phyloP scores from a whole-genome alignment of 1,139 yeast species.

The Blastobotrys serpentis region DNA sequence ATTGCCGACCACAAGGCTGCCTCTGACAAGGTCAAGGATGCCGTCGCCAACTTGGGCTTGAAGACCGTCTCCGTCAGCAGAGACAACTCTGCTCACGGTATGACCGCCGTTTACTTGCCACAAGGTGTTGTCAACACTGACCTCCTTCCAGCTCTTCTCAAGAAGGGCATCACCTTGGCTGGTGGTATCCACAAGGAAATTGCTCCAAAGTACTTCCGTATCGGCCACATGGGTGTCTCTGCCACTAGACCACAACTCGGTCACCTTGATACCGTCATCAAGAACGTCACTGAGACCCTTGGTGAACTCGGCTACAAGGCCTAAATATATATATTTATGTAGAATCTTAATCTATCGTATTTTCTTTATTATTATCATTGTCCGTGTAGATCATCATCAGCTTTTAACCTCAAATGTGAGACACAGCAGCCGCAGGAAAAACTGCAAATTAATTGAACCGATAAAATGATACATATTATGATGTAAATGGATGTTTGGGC shows the following conservation, averaged over 20 bases:
- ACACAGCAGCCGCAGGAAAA: too few species aligned
- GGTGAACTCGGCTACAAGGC: conserved; percentile 16
- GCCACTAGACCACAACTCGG: conserved; percentile 49
- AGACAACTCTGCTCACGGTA: conserved; percentile 77
- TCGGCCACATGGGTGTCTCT: conserved; percentile 92
- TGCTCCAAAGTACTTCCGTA: conserved; percentile 80
- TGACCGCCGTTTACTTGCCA: conserved; percentile 85
- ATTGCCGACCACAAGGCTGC: conserved; percentile 61
- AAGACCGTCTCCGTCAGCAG: conserved; percentile 61
- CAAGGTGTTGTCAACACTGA: conserved; percentile 68
- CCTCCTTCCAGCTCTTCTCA: conserved; percentile 55
- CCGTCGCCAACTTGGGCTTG: conserved; percentile 56
- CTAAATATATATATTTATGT: conserved; percentile 8
- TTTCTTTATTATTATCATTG: too few species aligned
- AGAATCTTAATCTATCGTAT: conserved; percentile 1
- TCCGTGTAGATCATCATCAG: too few species aligned
- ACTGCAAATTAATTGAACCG: too few species aligned
- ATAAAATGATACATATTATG: too few species aligned
- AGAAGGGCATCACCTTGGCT: conserved; percentile 78
- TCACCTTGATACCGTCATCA: conserved; percentile 36
- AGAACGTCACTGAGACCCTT: conserved; percentile 16
- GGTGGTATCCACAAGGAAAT: conserved; percentile 88
- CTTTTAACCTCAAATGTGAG: too few species aligned
- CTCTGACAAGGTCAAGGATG: conserved; percentile 64
- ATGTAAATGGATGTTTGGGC: too few species aligned